Conservation (phyloP, 805 yeast genomes). For the Candida nitratophila region DNA sequence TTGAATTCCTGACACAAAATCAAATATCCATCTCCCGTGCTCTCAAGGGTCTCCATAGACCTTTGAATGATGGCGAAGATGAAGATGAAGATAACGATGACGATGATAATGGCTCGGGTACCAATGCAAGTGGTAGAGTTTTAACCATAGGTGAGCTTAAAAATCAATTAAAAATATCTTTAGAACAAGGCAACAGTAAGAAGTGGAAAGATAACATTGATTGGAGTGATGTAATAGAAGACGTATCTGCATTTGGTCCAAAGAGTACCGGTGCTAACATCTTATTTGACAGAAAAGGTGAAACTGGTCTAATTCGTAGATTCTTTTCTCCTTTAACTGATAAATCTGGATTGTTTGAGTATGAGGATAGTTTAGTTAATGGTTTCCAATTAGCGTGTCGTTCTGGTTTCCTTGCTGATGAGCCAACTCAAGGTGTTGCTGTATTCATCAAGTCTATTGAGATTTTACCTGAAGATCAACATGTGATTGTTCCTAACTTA, state of each 20-base stretch:
- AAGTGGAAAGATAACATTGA: constrained; percentile 19
- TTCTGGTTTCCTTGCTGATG: constrained; percentile 86
- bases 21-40: constrained; percentile 36
- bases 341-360: constrained; percentile 23
- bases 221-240: constrained; percentile 25
- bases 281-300: constrained; percentile 45
- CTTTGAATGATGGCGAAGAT: no score
- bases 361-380: constrained; percentile 59
- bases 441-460: constrained; percentile 39
- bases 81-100: constrained; percentile 26
- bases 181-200: constrained; percentile 11
- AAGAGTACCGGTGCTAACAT: constrained; percentile 70
- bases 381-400: constrained; percentile 80
- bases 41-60: constrained; percentile 41
- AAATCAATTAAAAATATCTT: constrained; percentile 22
- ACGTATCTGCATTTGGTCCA: constrained; percentile 69
- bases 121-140: constrained; percentile 7
- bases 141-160: constrained; percentile 25
- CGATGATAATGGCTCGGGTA: constrained; percentile 5
- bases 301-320: constrained; percentile 25
- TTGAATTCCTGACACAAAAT: constrained; percentile 40
- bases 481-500: constrained; percentile 34
- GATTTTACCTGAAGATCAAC: constrained; percentile 20
- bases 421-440: constrained; percentile 78
- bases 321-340: constrained; percentile 14